Conservation (phyloP, 441 rosid species). For the Euphorbia corollata region DNA sequence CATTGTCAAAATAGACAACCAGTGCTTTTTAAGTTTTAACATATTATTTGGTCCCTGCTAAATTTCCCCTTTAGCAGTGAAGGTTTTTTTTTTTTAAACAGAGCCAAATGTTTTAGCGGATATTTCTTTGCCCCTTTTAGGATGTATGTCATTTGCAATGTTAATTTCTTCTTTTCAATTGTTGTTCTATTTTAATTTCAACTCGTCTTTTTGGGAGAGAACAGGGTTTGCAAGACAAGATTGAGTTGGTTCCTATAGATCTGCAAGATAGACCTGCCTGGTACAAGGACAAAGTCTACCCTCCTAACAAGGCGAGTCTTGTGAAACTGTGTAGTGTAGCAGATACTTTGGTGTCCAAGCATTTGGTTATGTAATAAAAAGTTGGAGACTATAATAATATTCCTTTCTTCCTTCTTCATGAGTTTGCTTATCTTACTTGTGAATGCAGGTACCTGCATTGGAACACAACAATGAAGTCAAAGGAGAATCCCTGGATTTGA, state of each 20-base stretch:
- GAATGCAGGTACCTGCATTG: conserved; percentile 60
- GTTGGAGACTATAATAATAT: background rate
- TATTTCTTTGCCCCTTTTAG: conserved; percentile 1
- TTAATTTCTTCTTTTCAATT: background rate
- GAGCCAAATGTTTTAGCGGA: background rate
- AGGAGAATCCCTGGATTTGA: conserved; percentile 75
- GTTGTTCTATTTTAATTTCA: background rate
- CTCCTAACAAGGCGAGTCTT: conserved; percentile 55
- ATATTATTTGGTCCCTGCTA: background rate
- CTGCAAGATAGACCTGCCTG: conserved; percentile 67
- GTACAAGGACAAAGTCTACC: conserved; percentile 75
- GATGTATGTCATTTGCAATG: background rate
- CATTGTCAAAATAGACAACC: too few relatives aligned
- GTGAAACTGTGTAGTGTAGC: background rate
- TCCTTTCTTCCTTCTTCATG: too few relatives aligned
- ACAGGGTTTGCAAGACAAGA: conserved; percentile 71
- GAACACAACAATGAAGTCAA: conserved; percentile 57
- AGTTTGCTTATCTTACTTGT: conserved; percentile 5
- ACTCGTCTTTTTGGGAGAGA: conserved; percentile 14
- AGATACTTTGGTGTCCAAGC: background rate
- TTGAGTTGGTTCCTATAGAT: conserved; percentile 68
- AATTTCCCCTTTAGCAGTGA: background rate
- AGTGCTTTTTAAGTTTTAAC: background rate
- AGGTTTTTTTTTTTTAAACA: background rate
- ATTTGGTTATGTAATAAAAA: background rate